These are phyloP conservation scores for Ocimum tenuiflorum DNA, from an alignment of 257 asterid genomes.

Conservation along the genomic window DNA sequence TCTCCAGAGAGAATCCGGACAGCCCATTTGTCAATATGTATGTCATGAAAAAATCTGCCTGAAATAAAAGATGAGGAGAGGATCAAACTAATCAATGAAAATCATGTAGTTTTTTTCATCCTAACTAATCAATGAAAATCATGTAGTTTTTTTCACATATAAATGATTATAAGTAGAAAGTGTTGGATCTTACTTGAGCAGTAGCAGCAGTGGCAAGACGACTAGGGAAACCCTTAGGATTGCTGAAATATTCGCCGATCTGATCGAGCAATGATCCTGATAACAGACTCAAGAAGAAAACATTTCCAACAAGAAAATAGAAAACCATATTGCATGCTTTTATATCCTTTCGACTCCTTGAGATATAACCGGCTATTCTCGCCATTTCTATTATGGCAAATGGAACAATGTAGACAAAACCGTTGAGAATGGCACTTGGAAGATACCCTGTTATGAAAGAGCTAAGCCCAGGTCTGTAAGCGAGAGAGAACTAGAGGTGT, in stretches of 20 bases:
- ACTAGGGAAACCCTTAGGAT: conserved; percentile 74
- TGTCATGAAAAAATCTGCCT: conserved; percentile 91
- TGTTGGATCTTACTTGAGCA: conserved; percentile 49
- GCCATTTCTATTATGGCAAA: conserved; percentile 68
- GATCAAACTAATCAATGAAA: neutral
- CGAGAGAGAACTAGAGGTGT: conserved; percentile 7
- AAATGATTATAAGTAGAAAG: neutral
- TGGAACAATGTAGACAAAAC: conserved; percentile 64
- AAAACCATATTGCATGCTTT: conserved; percentile 86
- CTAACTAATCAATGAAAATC: too few species aligned
- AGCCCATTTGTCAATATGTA: conserved; percentile 85
- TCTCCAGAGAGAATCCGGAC: conserved; percentile 83
- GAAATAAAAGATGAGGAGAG: conserved; percentile 15
- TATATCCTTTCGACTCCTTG: conserved; percentile 77
- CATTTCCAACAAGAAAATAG: conserved; percentile 86
- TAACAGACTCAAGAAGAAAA: conserved; percentile 73
- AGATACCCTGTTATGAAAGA: conserved; percentile 85
- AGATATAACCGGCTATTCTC: conserved; percentile 61
- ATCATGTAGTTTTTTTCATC: neutral
- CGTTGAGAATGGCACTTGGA: conserved; percentile 78
- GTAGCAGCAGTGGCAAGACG: conserved; percentile 86
- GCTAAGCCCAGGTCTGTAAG: conserved; percentile 70
- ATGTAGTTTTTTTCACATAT: neutral
- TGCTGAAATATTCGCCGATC: conserved; percentile 68
- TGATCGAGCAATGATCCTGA: conserved; percentile 92